Percentiles rank a stretch among this genome's conserved stretches.
phyloP scores from a whole-genome alignment of 139 green algal species.

The Micractinium conductrix region DNA sequence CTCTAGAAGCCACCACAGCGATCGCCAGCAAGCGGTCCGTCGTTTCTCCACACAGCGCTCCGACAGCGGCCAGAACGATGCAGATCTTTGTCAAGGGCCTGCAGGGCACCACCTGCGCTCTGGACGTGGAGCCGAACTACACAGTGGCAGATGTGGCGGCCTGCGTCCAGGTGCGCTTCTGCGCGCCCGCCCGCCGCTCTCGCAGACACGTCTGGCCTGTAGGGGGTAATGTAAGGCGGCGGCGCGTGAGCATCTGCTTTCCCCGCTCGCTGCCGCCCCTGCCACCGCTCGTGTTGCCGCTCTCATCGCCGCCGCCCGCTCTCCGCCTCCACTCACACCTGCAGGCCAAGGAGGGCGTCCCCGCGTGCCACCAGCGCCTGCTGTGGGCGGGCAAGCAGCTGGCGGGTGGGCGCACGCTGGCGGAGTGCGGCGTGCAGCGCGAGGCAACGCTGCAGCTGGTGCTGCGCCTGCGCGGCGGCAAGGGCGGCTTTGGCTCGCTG shows the following conservation, averaged over 20 bases:
- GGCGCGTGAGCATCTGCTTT: no score
- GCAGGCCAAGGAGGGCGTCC: conserved; percentile 87
- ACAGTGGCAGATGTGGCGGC: conserved; percentile 92
- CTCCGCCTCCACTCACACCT: conserved; percentile 9
- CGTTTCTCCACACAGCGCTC: no score
- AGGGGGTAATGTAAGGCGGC: no score
- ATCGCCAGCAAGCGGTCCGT: no score
- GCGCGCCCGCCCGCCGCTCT: not conserved
- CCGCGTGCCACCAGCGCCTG: conserved; percentile 93
- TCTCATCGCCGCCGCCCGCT: no score
- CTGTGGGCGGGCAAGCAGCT: conserved; percentile 98
- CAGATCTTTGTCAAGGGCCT: conserved; percentile 95
- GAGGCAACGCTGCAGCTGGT: conserved; percentile 97
- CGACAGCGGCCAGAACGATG: conserved; percentile 56
- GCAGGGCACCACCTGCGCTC: conserved; percentile 83
- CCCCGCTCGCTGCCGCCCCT: no score
- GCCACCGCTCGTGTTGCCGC: no score
- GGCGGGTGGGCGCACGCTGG: conserved; percentile 91
- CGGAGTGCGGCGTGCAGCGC: conserved; percentile 96
- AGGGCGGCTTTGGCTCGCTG: conserved; percentile 95
- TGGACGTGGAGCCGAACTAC: conserved; percentile 85
- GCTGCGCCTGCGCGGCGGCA: conserved; percentile 93
- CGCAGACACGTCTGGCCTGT: no score
- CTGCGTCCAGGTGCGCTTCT: conserved; percentile 80
- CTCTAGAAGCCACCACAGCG: no score